Conservation (phyloP, 306 rosid species). For the Prunus mume region DNA sequence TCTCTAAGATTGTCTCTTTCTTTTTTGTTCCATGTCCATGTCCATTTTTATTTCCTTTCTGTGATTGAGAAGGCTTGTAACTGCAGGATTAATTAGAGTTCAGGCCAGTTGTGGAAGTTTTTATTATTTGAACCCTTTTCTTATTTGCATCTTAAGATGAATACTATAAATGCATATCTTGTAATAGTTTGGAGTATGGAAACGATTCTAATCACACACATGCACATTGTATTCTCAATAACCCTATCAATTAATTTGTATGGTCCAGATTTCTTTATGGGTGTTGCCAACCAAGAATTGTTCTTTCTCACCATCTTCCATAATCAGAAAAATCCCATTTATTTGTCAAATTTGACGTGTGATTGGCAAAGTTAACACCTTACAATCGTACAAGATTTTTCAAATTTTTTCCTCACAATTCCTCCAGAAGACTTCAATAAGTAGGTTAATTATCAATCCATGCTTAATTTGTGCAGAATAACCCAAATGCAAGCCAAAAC, state of each 20-base stretch:
- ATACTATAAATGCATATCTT: background rate
- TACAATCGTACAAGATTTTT: no score
- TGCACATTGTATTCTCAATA: background rate
- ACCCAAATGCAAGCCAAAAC: background rate
- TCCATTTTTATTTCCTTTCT: slow-evolving; percentile 12
- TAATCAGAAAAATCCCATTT: no score
- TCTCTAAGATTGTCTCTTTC: background rate
- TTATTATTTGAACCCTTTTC: background rate
- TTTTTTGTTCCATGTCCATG: background rate
- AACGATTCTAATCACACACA: no score
- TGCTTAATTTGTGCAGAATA: background rate
- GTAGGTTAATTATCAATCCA: background rate
- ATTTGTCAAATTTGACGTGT: no score
- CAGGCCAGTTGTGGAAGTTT: background rate
- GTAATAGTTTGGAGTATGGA: background rate
- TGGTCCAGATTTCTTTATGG: background rate
- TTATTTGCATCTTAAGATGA: background rate
- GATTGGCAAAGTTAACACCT: no score
- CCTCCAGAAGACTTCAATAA: background rate
- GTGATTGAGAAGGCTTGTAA: slow-evolving; percentile 23
- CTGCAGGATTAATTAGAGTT: background rate
- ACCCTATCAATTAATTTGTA: background rate
- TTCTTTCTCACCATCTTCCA: background rate
- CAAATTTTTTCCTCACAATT: background rate
- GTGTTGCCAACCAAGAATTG: no score